Evolutionary conservation across 2,329 filamentous ascomycete species (phyloP), one percentile per base, ranked within the genome.

Genomic region (Penicillium sclerotigenum): DNA sequence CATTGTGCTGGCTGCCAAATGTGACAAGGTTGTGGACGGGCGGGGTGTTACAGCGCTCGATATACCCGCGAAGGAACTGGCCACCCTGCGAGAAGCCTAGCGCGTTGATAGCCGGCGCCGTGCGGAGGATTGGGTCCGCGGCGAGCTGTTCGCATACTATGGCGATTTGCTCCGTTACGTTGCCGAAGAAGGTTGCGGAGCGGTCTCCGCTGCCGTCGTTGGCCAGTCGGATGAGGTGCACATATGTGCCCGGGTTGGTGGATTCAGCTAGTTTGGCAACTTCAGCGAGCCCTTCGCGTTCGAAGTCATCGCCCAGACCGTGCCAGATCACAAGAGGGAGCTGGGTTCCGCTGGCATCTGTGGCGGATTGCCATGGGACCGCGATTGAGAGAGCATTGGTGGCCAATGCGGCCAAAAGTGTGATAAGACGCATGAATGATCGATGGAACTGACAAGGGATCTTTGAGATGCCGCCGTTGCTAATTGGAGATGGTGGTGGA

Each of bases 251-350:
- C 0, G 91, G 91, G 74, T 96, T 85, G 55, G 85, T 79, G 47
- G 83, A 74, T 56, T 90, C 82, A 61, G 88, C 88, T 47, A 97
- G 81, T n/a, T 81, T 77, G 60, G 84, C 89, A 31, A 96, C 81
- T 52, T 80, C 73, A 64, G 84, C 82, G 53, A 97, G 81, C 55
- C 92, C 91, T 1, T 91, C 87, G 60, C 85, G 84, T 50, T 85
- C 83, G 77, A 87, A 95, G 72, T 87, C 70, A 60, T 78, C 76
- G 63, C 84, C 84, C n/a, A 87, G 77, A 55, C 86, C 94, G 74
- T 99, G 94, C 94, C 94, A 99, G 76, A 99, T 89, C 57, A 99
- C 83, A 34, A 99, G 81, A 0, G 94, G 94, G 29, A 97, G 83
- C 4, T 90, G 91, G 47, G 65, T 66, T 42, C 61, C 56, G 28